phyloP scores from a whole-genome alignment of 345 rosid genomes.

The Populus simonii region DNA sequence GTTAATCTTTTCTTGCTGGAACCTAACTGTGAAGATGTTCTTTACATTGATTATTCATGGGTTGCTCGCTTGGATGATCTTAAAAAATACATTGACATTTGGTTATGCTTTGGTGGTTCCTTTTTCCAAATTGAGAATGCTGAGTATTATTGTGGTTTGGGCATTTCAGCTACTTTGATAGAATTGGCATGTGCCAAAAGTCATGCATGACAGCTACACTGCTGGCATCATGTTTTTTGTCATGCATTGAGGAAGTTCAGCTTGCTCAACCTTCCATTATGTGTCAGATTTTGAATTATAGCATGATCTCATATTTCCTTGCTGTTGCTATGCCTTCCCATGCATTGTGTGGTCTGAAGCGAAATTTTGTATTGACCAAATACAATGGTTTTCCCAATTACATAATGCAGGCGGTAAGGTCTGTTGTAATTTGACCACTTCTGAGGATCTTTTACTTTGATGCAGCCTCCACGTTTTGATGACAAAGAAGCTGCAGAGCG shows the following conservation, averaged over 20 bases:
- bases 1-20: not conserved
- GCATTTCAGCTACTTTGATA: not conserved
- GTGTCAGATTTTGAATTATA: not conserved
- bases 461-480: slow-evolving; percentile 95
- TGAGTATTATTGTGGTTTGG: not conserved
- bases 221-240: not conserved
- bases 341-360: not conserved
- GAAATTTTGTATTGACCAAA: not conserved
- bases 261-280: not conserved
- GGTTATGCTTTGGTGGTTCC: not conserved
- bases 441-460: slow-evolving; percentile 13
- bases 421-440: slow-evolving; percentile 4
- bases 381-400: slow-evolving; percentile 2
- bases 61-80: not conserved
- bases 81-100: not conserved
- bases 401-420: not conserved
- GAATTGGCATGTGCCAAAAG: not conserved
- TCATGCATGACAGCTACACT: not conserved
- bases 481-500: slow-evolving; percentile 93
- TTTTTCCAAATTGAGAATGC: not conserved
- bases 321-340: not conserved
- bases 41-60: not conserved
- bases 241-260: not conserved
- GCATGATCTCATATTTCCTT: slow-evolving; percentile 7
- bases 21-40: not conserved